Evolutionary conservation across 2,329 filamentous ascomycete genomes (phyloP).

Genomic region (Fonsecaea pugnacius): DNA sequence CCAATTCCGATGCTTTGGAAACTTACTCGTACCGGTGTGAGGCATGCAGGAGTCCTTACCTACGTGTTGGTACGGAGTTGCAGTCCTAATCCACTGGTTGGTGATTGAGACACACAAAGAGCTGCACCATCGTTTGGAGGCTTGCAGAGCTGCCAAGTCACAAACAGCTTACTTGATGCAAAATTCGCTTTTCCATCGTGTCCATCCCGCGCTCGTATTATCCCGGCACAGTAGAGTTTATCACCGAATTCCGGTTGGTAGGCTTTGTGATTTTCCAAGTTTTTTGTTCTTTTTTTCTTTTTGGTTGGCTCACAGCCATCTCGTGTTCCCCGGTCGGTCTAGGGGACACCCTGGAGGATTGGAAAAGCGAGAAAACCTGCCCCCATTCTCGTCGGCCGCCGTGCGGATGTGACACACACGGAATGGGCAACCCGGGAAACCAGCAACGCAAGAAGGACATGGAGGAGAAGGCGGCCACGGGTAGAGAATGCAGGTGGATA

Average conservation of each 20-base stretch:
- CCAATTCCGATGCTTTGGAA: not conserved
- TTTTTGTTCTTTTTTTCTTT: not conserved
- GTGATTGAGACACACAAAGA: conserved; percentile 5
- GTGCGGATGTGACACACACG: not conserved
- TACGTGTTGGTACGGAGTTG: not conserved
- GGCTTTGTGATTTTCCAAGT: conserved; percentile 12
- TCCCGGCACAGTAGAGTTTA: not conserved
- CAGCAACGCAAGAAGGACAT: not conserved
- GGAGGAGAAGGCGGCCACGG: not conserved
- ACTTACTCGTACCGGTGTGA: not conserved
- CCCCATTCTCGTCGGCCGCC: conserved; percentile 6
- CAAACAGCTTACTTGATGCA: not conserved
- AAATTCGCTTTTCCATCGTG: not conserved
- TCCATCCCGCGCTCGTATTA: conserved; percentile 14
- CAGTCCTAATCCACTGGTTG: not conserved
- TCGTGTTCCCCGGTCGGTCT: not conserved
- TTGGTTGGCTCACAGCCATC: not conserved
- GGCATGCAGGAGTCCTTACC: not conserved
- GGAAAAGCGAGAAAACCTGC: not conserved
- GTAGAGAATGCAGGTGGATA: not conserved
- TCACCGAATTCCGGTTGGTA: conserved; percentile 6
- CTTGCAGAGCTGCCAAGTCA: conserved; percentile 6
- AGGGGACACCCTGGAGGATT: not conserved
- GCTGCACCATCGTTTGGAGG: conserved; percentile 16
- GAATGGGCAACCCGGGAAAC: conserved; percentile 2